Evolutionary conservation across 116 monocot genomes (phyloP), one percentile per base, ranked within the genome.

Genomic region (Zostera marina): DNA sequence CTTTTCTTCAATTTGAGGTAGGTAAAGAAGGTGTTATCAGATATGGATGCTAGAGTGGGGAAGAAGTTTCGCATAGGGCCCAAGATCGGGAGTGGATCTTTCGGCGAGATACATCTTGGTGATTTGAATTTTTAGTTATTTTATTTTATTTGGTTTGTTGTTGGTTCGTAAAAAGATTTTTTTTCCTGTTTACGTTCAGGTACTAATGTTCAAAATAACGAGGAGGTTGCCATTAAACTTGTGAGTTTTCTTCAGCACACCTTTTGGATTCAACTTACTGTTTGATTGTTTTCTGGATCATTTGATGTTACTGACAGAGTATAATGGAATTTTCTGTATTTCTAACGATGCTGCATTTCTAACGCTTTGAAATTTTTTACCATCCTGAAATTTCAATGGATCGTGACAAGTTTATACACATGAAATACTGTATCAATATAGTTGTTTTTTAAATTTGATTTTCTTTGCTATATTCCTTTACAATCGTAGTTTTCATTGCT

Each of bases 31-130:
- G n/a, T 54, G 65, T 11, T 42, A 45, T 47, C 44, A 12, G 26
- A 24, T 52, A 89, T 89, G 88, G 88, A 89, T 54, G 75, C 88
- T 56, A 80, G 88, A 38, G 88, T 89, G 52, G 88, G 78, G 39
- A 89, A 77, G 64, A 89, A 89, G 76, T 83, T 76, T 53, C 64
- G 81, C 55, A 68, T 89, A 38, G 83, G 88, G 14, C 74, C 75
- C 41, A 88, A 83, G 83, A 88, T 88, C 69, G 88, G 88, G 21
- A 84, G 88, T 68, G 88, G 88, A 7, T 89, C 88, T 13, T 88
- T 88, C 63, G 88, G 88, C 47, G 88, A 83, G 71, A 88, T 74
- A 21, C 68, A 74, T 53, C 22, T 74, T 68, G 74, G 74, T 52
- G 23, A 32, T 22, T 8, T 1, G 58, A 58, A 4, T 57, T 65